These are phyloP conservation scores for Exobasidium rhododendri DNA, from an alignment of 1,284 basidiomycete species.

Conservation along the genomic window DNA sequence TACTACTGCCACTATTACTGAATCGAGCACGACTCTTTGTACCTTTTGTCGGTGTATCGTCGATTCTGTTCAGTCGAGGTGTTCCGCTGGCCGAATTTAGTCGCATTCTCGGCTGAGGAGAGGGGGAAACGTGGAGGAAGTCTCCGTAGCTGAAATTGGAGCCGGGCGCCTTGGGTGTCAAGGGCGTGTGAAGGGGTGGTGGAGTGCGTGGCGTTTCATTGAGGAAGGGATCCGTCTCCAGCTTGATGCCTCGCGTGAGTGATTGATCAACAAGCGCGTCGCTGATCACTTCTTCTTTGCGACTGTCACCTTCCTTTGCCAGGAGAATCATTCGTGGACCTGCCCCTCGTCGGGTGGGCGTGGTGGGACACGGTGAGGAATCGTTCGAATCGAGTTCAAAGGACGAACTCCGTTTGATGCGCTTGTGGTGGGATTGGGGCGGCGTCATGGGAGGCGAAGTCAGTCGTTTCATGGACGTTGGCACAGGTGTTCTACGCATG, in stretches of 20 bases:
- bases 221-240: neutral
- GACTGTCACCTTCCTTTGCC: neutral
- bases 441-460: constrained; percentile 6
- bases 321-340: neutral
- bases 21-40: constrained; percentile 7
- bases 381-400: neutral
- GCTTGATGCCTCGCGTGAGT: neutral
- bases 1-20: constrained; percentile 2
- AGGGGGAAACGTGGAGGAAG: constrained; percentile 35
- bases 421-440: neutral
- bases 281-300: neutral
- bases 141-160: constrained; percentile 37
- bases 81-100: neutral
- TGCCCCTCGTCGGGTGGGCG: neutral
- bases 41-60: constrained; percentile 3
- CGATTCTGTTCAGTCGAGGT: neutral
- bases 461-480: neutral
- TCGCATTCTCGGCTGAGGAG: constrained; percentile 25
- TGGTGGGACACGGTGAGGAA: neutral
- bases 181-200: constrained; percentile 16
- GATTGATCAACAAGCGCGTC: neutral
- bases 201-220: constrained; percentile 7
- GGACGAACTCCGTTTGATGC: neutral
- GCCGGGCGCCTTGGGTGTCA: constrained; percentile 25
- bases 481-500: neutral